phyloP scores from a whole-genome alignment of 1,139 yeast species.

The Diutina siamensis region DNA sequence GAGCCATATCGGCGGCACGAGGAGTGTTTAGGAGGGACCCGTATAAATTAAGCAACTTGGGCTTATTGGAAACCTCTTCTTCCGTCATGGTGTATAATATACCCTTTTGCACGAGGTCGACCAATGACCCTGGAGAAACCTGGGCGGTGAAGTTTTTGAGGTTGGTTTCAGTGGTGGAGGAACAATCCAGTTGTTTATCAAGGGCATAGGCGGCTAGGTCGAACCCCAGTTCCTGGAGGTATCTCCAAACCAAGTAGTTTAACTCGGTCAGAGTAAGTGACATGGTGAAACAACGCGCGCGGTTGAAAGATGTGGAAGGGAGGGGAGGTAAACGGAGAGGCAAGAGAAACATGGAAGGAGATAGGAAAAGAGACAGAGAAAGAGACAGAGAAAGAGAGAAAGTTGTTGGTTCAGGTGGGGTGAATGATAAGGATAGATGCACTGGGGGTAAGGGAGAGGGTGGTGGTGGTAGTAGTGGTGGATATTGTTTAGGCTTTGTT shows the following conservation, averaged over 20 bases:
- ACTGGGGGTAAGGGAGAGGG: no score
- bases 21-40: not conserved
- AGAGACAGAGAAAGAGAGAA: no score
- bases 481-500: no score
- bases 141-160: constrained; percentile 38
- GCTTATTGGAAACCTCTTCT: constrained; percentile 13
- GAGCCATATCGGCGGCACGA: not conserved
- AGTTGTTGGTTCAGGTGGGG: no score
- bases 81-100: constrained; percentile 46
- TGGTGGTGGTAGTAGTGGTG: no score
- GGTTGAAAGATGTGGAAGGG: not conserved
- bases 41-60: not conserved
- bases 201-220: constrained; percentile 76
- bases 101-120: constrained; percentile 77
- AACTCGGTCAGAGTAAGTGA: constrained; percentile 76
- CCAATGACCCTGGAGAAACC: constrained; percentile 58
- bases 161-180: constrained; percentile 36
- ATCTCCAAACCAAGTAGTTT: constrained; percentile 88
- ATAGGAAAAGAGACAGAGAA: no score
- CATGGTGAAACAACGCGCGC: constrained; percentile 27
- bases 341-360: not conserved
- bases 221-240: constrained; percentile 77
- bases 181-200: constrained; percentile 61
- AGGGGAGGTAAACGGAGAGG: not conserved
- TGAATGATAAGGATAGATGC: no score